Base-by-base conservation (phyloP, 148 eudicot genomes). In the Chenopodium quinoa region DNA sequence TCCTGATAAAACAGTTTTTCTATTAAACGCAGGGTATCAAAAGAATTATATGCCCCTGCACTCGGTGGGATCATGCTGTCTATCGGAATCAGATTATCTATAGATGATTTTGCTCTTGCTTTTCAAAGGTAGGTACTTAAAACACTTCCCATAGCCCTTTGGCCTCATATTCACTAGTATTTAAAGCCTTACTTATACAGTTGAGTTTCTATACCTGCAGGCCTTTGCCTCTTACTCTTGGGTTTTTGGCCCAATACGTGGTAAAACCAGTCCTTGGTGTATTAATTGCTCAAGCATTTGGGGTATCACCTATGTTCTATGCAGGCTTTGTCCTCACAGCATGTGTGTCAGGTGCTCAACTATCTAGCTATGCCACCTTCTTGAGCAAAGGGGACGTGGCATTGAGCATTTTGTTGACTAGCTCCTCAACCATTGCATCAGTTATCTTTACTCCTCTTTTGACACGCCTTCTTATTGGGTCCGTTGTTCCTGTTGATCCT, bases 51-150 rank as follows among this genome's bases (percentile, higher is more conserved):
- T 75, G 98, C 99, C 82, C 99, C 98, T 79, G 98, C 97, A 75
- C 98, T 96, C 71, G 99, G 99, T 85, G 98, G 98, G 50, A 96
- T 96, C 82, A 96, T 96, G 98, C 83, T 96, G 78, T 96, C 99
- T 0, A 96, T 96, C 77, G 99, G 99, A 19, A 94, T 96, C 76
- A 91, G 81, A 83, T 86, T 96, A 40, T 96, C 99, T 20, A 63
- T 94, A 29, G 88, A 90, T 47, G 99, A 96, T 81, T 96, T 96
- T 80, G 86, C 90, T 20, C 92, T 96, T 70, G 99, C 97, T 64
- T 83, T 93, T 82, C 89, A 88, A 82, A 96, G 99, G 99, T 96
- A 83, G 44, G 44, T 40, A 40, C 44, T 44, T 67, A 44, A 23
- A 78, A 22, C 47, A 40, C 27, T 64, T 40, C 72, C 32, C 64